Base-by-base conservation (phyloP, 2,329 filamentous ascomycete genomes). In the Colletotrichum gigasporum region DNA sequence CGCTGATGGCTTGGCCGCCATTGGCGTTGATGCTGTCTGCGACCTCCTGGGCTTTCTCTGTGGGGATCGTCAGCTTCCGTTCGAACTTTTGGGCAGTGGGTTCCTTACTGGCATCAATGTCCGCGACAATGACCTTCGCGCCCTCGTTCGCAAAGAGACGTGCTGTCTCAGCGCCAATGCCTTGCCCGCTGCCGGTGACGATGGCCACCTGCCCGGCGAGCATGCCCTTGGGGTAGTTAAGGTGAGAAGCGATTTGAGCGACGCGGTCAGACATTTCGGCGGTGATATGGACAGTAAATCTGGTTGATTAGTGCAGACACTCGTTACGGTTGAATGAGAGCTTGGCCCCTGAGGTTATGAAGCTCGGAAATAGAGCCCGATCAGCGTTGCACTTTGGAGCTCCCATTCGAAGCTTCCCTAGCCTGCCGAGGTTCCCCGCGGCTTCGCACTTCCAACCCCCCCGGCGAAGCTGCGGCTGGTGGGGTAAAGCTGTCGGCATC, bases 141-240 rank as follows among this genome's bases (percentile, higher is more conserved):
- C 94, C 94, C 78, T 97, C 93, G 65, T 94, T 95, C 11, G 92
- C 93, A 72, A 97, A 96, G 3, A 96, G 80, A 9, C 89, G 85
- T 7, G 93, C 93, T 30, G 90, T 85, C 79, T 97, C 94, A 26
- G 93, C 94, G 22, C 93, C 94, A 75, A 97, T 97, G 64, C 94
- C 94, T 76, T 96, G 93, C 8, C 92, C 93, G 16, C 90, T 89
- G 44, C 93, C 93, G 2, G 94, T 97, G 75, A 97, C 91, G 76
- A 97, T 96, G 72, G 93, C 93, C 14, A 91, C 88, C 75, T 97
- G 93, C 54, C 91, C 91, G 28, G 86, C 86, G 57, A 97, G 87
- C 76, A 97, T 83, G 63, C 93, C 93, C 73, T 87, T 85, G 35
- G 93, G 92, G 80, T 90, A 95, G 80, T 93, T 94, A 71, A 97